phyloP scores from a whole-genome alignment of 73 alveolate genomes.

The Tetrahymena malaccensis region DNA sequence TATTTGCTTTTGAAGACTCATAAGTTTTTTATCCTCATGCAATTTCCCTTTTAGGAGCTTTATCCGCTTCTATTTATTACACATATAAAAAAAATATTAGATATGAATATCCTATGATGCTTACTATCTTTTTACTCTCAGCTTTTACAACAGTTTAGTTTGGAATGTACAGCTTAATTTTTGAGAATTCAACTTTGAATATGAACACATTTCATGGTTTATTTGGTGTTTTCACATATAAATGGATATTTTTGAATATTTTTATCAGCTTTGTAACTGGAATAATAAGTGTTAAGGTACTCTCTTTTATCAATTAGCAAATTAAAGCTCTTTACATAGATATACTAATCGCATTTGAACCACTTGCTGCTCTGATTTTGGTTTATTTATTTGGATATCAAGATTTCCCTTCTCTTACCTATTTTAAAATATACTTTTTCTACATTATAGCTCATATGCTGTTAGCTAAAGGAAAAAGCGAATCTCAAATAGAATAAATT shows the following conservation, averaged over 20 bases:
- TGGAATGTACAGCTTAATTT: background rate
- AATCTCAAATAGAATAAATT: background rate
- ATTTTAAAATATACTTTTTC: background rate
- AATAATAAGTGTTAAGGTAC: background rate
- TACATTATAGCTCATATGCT: background rate
- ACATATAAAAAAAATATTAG: background rate
- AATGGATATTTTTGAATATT: background rate
- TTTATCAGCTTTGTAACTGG: background rate
- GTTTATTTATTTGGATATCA: background rate
- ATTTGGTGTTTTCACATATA: background rate
- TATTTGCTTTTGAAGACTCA: background rate
- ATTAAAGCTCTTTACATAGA: background rate
- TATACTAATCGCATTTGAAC: background rate
- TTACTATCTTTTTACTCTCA: background rate
- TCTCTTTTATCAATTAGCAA: background rate
- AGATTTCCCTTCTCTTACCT: background rate
- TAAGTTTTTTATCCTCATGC: background rate
- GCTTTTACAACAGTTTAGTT: background rate
- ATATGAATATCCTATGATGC: background rate
- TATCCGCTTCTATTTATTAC: background rate
- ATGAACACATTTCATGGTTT: background rate
- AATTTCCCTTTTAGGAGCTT: background rate
- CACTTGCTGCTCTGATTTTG: background rate
- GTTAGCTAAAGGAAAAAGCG: background rate
- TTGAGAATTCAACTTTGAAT: background rate